Base-by-base conservation (phyloP, 352 stramenopile genomes). In the Phytophthora macrochlamydospora region DNA sequence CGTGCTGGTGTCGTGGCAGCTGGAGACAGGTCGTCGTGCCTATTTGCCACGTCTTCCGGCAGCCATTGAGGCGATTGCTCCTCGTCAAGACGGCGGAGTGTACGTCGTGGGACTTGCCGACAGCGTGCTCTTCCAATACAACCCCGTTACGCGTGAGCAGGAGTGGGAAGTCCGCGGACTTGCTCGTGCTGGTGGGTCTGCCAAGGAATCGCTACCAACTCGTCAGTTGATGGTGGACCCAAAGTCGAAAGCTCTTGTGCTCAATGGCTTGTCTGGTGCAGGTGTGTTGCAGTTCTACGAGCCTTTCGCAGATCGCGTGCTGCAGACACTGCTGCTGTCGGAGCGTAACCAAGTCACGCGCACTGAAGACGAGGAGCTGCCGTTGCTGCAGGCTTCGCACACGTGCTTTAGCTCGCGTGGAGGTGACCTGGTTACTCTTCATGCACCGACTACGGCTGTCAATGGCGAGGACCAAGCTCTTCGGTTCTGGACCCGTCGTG, bases 1-100 rank as follows among this genome's bases (percentile, higher is more conserved):
- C 60, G 89, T 97, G 51, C 61, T 97, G 18, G 86, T 97, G 18
- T 85, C 87, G 35, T 97, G 90, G 89, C 85, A 97, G 32, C 48
- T 97, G 14, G 86, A 91, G 58, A 83, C 87, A 2, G 88, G 89
- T 14, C 81, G 81, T 18, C 82, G 85, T 7, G 70, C 83, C 4
- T 95, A 95, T 63, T 50, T 96, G 49, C 90, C 90, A 7, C 89
- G 90, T 59, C 83, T 91, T 7, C 84, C 86, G 54, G 83, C 86
- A 8, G 45, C 84, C 0, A 59, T 97, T 7, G 65, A 75, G 11
- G 62, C 58, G 3, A 92, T 97, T 50, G 68, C 79, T 3, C 71
- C 83, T 8, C 79, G 80, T 29, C 58, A 74, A 2, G 83, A 90
- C 29, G 78, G 77, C 7, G 73, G 66, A 1, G 74, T 81, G 2